These are phyloP conservation scores for Debaryomyces psychrophilus DNA, from an alignment of 1,139 yeast genomes.

Conservation along the genomic window DNA sequence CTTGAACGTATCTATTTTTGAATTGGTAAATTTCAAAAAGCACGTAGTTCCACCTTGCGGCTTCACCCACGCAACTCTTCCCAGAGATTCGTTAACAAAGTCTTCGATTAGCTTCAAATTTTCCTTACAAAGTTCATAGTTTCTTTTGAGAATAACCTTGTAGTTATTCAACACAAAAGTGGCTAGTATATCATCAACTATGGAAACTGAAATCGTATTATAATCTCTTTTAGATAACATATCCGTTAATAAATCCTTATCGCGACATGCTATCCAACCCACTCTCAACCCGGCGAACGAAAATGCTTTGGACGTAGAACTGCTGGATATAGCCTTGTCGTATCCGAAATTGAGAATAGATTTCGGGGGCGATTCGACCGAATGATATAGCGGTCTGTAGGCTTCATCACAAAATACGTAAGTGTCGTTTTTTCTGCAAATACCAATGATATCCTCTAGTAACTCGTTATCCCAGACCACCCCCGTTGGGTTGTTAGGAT, in stretches of 20 bases:
- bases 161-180: slow-evolving; percentile 44
- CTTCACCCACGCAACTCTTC: slow-evolving; percentile 39
- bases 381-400: slow-evolving; percentile 56
- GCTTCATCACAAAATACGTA: slow-evolving; percentile 57
- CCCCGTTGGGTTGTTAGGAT: slow-evolving; percentile 63
- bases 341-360: slow-evolving; percentile 49
- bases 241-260: slow-evolving; percentile 31
- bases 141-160: slow-evolving; percentile 39
- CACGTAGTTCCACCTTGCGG: slow-evolving; percentile 58
- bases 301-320: slow-evolving; percentile 59
- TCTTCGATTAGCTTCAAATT: slow-evolving; percentile 41
- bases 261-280: slow-evolving; percentile 55
- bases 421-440: slow-evolving; percentile 39
- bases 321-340: slow-evolving; percentile 49
- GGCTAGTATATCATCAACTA: slow-evolving; percentile 53
- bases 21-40: slow-evolving; percentile 38
- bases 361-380: slow-evolving; percentile 32
- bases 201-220: slow-evolving; percentile 54
- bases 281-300: slow-evolving; percentile 58
- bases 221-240: slow-evolving; percentile 52
- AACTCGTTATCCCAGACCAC: slow-evolving; percentile 41
- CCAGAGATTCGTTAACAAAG: slow-evolving; percentile 34
- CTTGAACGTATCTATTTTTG: slow-evolving; percentile 30
- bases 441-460: slow-evolving; percentile 38
- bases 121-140: slow-evolving; percentile 36